Conservation (phyloP, 768 basidiomycete genomes). For the Neoboletus magnificus region DNA sequence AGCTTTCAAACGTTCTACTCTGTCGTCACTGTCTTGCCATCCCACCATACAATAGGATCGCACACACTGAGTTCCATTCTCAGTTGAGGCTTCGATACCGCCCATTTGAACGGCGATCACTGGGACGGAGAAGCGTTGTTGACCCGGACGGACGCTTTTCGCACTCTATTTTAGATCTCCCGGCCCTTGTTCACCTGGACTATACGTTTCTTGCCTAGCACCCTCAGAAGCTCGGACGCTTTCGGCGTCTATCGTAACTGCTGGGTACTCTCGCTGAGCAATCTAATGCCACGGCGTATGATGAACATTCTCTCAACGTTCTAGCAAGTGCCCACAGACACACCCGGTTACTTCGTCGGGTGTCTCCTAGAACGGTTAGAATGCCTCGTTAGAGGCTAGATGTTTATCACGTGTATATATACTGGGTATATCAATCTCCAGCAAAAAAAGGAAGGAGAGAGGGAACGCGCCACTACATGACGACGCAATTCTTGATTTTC, state of each 20-base stretch:
- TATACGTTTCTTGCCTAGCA: background rate
- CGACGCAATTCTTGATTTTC: slow-evolving; percentile 50
- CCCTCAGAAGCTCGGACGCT: background rate
- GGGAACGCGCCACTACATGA: slow-evolving; percentile 18
- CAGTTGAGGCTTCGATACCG: background rate
- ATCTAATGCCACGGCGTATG: background rate
- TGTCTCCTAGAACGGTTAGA: background rate
- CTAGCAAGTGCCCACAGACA: background rate
- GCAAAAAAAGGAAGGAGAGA: background rate
- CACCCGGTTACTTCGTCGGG: background rate
- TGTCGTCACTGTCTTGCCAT: background rate
- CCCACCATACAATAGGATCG: background rate
- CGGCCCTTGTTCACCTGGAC: background rate
- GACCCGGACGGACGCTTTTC: background rate
- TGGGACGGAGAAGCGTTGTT: background rate
- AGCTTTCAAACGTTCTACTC: background rate
- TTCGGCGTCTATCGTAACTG: background rate
- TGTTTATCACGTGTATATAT: background rate
- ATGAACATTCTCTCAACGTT: background rate
- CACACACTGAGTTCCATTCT: background rate
- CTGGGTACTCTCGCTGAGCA: background rate
- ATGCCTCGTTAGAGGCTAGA: background rate
- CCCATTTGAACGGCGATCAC: background rate
- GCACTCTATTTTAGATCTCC: background rate
- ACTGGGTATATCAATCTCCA: background rate